Evolutionary conservation across 495 filamentous ascomycete species (phyloP).

Genomic region (Thozetella sp.): DNA sequence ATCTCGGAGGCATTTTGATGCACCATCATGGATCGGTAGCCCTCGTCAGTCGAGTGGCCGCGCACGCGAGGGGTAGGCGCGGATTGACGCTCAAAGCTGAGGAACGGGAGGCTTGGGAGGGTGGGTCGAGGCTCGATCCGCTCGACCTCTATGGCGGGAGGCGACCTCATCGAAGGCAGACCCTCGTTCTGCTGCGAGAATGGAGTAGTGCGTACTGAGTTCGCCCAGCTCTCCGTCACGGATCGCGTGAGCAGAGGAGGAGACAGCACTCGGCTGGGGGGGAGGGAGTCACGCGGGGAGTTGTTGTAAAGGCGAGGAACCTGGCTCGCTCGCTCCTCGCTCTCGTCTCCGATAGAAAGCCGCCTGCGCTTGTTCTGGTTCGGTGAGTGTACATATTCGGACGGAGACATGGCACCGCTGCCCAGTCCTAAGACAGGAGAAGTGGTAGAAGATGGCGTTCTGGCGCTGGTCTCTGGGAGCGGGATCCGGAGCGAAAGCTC

Average conservation of each 20-base stretch:
- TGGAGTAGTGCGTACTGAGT: conserved; percentile 25
- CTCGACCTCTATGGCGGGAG: conserved; percentile 17
- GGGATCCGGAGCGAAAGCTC: conserved; percentile 23
- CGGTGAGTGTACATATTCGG: conserved; percentile 38
- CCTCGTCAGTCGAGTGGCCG: conserved; percentile 17
- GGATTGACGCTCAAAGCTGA: conserved; percentile 22
- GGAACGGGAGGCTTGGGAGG: conserved; percentile 27
- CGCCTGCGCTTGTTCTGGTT: conserved; percentile 34
- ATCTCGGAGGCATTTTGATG: conserved; percentile 10
- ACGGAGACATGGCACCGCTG: conserved; percentile 20
- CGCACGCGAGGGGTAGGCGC: conserved; percentile 17
- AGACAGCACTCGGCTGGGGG: conserved; percentile 17
- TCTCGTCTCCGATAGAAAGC: conserved; percentile 25
- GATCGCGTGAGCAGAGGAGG: conserved; percentile 18
- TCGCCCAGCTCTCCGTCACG: conserved; percentile 25
- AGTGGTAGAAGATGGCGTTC: conserved; percentile 18
- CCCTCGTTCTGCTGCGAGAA: conserved; percentile 13
- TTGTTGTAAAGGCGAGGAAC: conserved; percentile 33
- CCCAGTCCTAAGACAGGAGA: conserved; percentile 20
- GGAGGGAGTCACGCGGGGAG: conserved; percentile 16
- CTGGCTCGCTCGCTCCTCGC: conserved; percentile 24
- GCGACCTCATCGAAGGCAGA: conserved; percentile 23
- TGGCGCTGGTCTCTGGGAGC: conserved; percentile 13
- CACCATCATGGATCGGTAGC: conserved; percentile 19
- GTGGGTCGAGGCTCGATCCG: conserved; percentile 23